Base-by-base conservation (phyloP, 129 eudicot genomes). In the Centrapalus pauciflorus region DNA sequence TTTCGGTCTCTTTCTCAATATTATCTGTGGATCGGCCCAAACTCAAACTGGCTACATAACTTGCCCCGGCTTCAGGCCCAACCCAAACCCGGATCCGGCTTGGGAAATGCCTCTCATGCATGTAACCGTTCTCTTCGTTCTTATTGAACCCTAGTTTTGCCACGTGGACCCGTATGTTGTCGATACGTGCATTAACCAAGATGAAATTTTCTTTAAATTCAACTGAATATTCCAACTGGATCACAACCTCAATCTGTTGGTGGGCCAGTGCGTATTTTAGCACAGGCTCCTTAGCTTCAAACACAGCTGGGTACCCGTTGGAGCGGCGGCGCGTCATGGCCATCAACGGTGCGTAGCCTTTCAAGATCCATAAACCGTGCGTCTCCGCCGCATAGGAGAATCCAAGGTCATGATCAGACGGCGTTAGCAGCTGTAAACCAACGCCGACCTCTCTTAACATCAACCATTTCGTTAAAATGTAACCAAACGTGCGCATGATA, bases 41-140 rank as follows among this genome's bases (percentile, higher is more conserved):
- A 35, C 87, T 88, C 51, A 93, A 21, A 34, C 89, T 59, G 8
- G 82, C 69, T 29, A 93, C 96, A 35, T 88, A 93, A 59, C 71
- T 82, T 2, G 90, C 87, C 65, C 98, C 96, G 1, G 74, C 52
- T 56, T 93, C 98, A 0, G 98, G 98, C 26, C 98, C 98, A 2
- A 93, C 62, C 96, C 98, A 93, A 52, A 88, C 76, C 74, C 84
- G 82, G 4, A 86, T 27, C 51, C 95, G 66, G 1, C 96, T 88
- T 0, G 98, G 98, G 4, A 93, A 88, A 74, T 93, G 81, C 65
- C 66, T 79, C 87, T 93, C 98, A 13, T 84, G 75, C 64, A 25
- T 45, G 23, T 56, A 67, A 25, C 32, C 68, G 10, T 76, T 74
- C 13, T 76, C 80, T 3, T 82, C 76, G 2, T 78, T 58, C 45